Conservation (phyloP, 2,329 filamentous ascomycete genomes). For the Epicoccum sorghinum region DNA sequence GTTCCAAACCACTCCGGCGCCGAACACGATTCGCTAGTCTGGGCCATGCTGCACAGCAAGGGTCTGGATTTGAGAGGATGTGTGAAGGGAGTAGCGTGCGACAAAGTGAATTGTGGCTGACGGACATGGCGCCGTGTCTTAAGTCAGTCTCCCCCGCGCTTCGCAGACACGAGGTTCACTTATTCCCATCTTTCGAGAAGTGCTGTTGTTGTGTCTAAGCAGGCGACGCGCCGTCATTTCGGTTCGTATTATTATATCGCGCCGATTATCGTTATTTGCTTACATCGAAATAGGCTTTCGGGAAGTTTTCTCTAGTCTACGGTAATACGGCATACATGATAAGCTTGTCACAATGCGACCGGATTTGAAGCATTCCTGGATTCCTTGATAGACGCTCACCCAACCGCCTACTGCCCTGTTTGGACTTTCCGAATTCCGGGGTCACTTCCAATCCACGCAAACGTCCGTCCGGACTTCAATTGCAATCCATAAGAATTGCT, state of each 20-base stretch:
- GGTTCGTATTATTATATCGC: constrained; percentile 9
- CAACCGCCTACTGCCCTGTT: neutral
- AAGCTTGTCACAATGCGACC: constrained; percentile 3
- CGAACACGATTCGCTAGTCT: constrained; percentile 6
- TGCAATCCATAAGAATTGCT: neutral
- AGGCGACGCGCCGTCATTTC: neutral
- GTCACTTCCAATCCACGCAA: neutral
- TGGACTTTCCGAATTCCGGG: constrained; percentile 1
- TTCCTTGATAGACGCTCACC: neutral
- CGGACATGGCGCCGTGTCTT: constrained; percentile 4
- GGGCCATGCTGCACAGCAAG: constrained; percentile 2
- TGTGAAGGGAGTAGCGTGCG: constrained; percentile 9
- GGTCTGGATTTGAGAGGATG: constrained; percentile 5
- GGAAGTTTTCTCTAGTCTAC: neutral
- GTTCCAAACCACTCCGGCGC: constrained; percentile 1
- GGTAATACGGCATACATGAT: neutral
- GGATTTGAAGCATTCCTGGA: constrained; percentile 12
- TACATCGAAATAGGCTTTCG: too few species aligned
- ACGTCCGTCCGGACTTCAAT: neutral
- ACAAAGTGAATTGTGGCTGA: constrained; percentile 11
- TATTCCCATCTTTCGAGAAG: neutral
- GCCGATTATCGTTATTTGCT: constrained; percentile 7
- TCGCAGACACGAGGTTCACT: neutral
- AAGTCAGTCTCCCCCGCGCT: constrained; percentile 3
- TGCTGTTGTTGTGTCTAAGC: neutral